Base-by-base conservation (phyloP, 805 yeast genomes). In the Yarrowia deformans region DNA sequence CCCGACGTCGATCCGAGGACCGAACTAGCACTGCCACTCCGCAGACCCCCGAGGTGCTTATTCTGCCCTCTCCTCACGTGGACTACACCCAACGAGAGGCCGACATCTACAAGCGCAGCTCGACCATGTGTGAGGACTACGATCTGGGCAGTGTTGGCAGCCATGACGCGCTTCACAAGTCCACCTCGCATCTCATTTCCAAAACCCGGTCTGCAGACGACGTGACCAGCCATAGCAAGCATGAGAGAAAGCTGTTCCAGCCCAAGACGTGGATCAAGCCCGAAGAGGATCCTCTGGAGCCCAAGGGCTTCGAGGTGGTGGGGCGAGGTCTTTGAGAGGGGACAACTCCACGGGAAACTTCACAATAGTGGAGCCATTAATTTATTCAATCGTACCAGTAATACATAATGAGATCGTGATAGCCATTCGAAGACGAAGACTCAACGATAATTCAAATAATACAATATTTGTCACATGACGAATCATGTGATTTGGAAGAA, bases 261-360 rank as follows among this genome's bases (percentile, higher is more conserved):
- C 64, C 64, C 16, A 58, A 58, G 48, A 46, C 67, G 39, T 63
- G 68, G 68, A 35, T 48, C n/a, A 49, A 49, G n/a, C 54, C 54
- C 5, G 23, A 46, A 10, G 66, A 60, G 34, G 68, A 63, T 40
- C 68, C 68, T 1, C 37, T 63, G 6, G 68, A 14, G 23, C 67
- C 67, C 14, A 61, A 61, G 76, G 80, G 80, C 18, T 77, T 19
- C 78, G 74, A 8, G 78, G 78, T 69, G 74, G 68, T 48, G 9
- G 37, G 50, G 1, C 6, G 61, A 19, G 58, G 58, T 4, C 32
- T 32, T 37, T 49, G 32, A 19, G 18, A 8, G 35, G 29, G 29
- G 29, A 23, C 29, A 23, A 23, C 29, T 2, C 29, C 29, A 2
- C 29, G 29, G 29, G 29, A 23, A 23, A 23, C 40, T 39, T 12